Conservation (phyloP, 208 protist genomes). For the Leptomonas seymouri region DNA sequence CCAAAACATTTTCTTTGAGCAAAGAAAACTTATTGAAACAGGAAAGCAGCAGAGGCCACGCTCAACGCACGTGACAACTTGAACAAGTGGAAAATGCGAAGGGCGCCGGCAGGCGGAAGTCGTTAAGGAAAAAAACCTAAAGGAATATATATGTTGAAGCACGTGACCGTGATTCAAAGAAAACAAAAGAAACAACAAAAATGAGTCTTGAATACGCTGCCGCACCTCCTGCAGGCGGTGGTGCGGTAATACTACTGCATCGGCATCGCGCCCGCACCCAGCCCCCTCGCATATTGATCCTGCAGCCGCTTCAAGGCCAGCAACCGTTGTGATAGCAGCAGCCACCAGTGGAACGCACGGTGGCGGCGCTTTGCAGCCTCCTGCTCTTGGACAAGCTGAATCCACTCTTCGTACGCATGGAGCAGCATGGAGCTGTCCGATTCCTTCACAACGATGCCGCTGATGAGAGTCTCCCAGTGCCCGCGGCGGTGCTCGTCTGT, state of each 20-base stretch:
- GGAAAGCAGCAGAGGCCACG: no score
- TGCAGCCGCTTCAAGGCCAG: slow-evolving; percentile 78
- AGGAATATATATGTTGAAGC: no score
- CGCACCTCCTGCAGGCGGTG: not conserved
- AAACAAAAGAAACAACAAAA: not conserved
- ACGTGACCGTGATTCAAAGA: no score
- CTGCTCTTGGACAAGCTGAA: slow-evolving; percentile 78
- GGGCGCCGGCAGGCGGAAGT: no score
- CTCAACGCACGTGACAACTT: no score
- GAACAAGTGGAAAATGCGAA: no score
- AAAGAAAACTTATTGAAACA: no score
- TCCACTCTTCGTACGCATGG: slow-evolving; percentile 87
- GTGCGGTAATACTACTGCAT: slow-evolving; percentile 12
- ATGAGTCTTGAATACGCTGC: not conserved
- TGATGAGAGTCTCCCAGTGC: slow-evolving; percentile 77
- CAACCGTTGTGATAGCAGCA: slow-evolving; percentile 73
- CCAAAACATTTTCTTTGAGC: no score
- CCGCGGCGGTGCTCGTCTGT: slow-evolving; percentile 70
- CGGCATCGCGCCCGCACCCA: slow-evolving; percentile 47
- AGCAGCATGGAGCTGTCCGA: slow-evolving; percentile 49
- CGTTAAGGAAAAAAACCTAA: no score
- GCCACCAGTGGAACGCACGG: slow-evolving; percentile 86
- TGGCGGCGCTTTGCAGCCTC: slow-evolving; percentile 75
- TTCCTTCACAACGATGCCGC: slow-evolving; percentile 82
- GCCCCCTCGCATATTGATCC: slow-evolving; percentile 75